A percentile compares a stretch with the other conserved stretches of the same genome.
phyloP scores from a whole-genome alignment of 768 basidiomycete genomes.

The Mycena vulgaris region DNA sequence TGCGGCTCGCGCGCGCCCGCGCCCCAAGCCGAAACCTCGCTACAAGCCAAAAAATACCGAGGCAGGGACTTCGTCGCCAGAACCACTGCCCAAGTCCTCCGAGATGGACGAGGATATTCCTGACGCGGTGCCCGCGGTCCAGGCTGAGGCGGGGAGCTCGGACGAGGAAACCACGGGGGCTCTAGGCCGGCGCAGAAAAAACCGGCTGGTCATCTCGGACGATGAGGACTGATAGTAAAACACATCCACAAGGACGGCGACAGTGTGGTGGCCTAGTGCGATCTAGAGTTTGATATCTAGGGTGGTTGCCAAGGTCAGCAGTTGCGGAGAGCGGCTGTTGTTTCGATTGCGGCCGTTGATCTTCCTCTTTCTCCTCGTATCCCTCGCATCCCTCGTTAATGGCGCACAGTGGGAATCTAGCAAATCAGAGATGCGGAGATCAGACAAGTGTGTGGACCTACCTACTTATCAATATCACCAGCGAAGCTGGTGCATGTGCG shows the following conservation, averaged over 20 bases:
- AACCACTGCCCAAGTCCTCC: conserved; percentile 7
- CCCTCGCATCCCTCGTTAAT: conserved; percentile 19
- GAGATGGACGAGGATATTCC: conserved; percentile 23
- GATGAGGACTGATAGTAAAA: conserved; percentile 18
- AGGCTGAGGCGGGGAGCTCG: conserved; percentile 2
- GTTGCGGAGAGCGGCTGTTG: conserved; percentile 12
- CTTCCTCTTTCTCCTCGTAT: conserved; percentile 21
- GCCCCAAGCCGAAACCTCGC: conserved; percentile 14
- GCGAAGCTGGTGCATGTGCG: conserved; percentile 21
- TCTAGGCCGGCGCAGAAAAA: conserved; percentile 20
- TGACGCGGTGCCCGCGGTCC: conserved; percentile 9
- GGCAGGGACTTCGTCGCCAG: conserved; percentile 12
- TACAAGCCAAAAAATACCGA: conserved; percentile 2
- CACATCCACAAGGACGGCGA: conserved; percentile 1
- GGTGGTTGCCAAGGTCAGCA: conserved; percentile 28
- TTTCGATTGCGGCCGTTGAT: conserved; percentile 15
- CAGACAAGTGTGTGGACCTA: conserved; percentile 7
- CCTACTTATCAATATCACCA: conserved; percentile 28
- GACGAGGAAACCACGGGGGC: conserved; percentile 20
- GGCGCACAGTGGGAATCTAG: neutral
- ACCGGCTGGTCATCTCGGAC: conserved; percentile 29
- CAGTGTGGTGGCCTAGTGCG: too few relatives aligned
- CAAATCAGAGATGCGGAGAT: conserved; percentile 11
- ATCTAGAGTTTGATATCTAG: conserved; percentile 33
- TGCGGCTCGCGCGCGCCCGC: conserved; percentile 9